Evolutionary conservation across 371 early-diverging fungal species (phyloP), one percentile per base, ranked within the genome.

Genomic region (Syncephalis plumigaleata): DNA sequence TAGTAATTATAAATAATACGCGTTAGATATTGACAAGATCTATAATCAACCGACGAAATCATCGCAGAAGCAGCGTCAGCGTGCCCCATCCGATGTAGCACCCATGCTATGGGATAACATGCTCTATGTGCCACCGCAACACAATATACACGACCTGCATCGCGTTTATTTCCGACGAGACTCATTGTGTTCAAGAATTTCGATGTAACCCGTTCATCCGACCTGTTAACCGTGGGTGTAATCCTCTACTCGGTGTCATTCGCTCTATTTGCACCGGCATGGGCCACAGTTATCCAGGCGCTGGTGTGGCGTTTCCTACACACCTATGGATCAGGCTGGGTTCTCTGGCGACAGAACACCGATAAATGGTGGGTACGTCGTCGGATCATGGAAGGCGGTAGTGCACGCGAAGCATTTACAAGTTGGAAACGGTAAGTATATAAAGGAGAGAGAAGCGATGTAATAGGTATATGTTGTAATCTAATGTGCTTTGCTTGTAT

Each of bases 341-440:
- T 94, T 16, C 67, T 96, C 48, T 67, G 66, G 27, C 59, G 68
- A 39, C 95, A 96, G 58, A 84, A 84, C 44, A 63, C 64, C 9
- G 59, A 64, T 54, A 86, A 87, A 56, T 73, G 74, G 36, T 91
- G 88, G 57, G 93, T 84, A 3, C 76, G 84, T 44, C 88, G 90
- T 65, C 93, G 85, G 54, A 85, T 96, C 56, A 87, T 84, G 58
- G 80, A 77, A 59, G 97, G 97, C 16, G 84, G 81, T 11, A 79
- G 76, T 43, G 67, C 73, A 9, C 67, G 73, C 48, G 91, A 92
- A 46, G 91, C 94, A 0, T 93, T 92, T 55, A 63, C 77, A 44
- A 84, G 83, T 64, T 96, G 95, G 95, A 92, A 91, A 58, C 73
- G 75, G 63, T 77, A 57, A 58, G 36, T 17, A 44, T 46, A 37